Base-by-base conservation (phyloP, 192 early-diverging fungal species). In the Linderina pennispora region DNA sequence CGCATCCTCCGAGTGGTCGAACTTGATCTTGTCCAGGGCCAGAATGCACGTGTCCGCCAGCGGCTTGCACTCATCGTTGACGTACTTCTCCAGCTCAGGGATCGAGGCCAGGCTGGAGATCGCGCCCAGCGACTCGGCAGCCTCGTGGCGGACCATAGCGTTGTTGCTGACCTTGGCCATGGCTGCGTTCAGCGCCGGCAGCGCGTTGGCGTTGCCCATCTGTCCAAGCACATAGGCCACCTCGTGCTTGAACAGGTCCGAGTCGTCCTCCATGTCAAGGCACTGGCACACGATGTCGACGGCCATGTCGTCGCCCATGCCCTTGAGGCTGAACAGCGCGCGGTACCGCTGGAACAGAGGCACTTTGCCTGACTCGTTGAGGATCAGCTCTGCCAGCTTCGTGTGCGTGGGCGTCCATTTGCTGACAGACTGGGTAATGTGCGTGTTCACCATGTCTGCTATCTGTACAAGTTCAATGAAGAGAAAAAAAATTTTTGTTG, bases 71-170 rank as follows among this genome's bases (percentile, higher is more conserved):
- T 72, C 53, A 41, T 94, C 90, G 43, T 84, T 67, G 20, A 84
- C 62, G 69, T 86, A 95, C 28, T 79, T 65, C 59, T 88, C 80
- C 15, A 98, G 69, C 41, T 88, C 74, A 1, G 77, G 69, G 23
- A 95, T 42, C 1, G 81, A 78, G 6, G 74, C 65, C 5, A 75
- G 57, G 23, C 85, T 75, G 3, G 88, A 91, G 49, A 98, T 89
- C 3, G 96, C 96, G 17, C 91, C 92, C 41, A 98, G 65, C 1
- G 96, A 92, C 67, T 98, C 96, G 8, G 92, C 96, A 18, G 94
- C 92, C 78, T 98, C 96, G 61, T 98, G 96, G 4, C 96, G 80
- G 38, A 97, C 94, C 96, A 98, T 98, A 25, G 84, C 83, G 53
- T 92, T 87, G 54, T 94, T 80, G 14, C 62, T 52, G 42, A 55